These are phyloP conservation scores for Phytophthora meadii DNA, from an alignment of 352 stramenopile species.

Conservation along the genomic window DNA sequence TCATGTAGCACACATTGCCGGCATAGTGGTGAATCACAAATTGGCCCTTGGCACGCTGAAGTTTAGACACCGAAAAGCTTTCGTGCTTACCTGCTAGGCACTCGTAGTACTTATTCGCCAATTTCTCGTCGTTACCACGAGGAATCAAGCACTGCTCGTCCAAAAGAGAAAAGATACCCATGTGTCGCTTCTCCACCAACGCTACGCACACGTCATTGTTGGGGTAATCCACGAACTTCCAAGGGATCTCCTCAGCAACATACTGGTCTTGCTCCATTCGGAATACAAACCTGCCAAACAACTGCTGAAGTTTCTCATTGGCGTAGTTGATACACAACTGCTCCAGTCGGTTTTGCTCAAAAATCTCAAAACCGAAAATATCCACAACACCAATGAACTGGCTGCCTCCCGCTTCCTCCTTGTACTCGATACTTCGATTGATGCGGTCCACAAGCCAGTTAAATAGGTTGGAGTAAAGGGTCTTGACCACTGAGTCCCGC, in stretches of 20 bases:
- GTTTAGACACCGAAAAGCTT: constrained; percentile 71
- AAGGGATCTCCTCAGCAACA: constrained; percentile 86
- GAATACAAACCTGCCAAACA: constrained; percentile 86
- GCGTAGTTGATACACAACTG: constrained; percentile 91
- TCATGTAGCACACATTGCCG: constrained; percentile 84
- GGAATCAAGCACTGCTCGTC: constrained; percentile 90
- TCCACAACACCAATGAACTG: constrained; percentile 92
- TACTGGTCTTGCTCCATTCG: constrained; percentile 89
- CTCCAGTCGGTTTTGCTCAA: constrained; percentile 92
- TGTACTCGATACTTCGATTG: constrained; percentile 92
- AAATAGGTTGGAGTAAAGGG: constrained; percentile 90
- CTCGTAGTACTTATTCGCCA: constrained; percentile 88
- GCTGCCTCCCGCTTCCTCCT: constrained; percentile 54
- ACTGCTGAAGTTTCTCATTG: constrained; percentile 89
- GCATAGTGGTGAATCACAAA: constrained; percentile 92
- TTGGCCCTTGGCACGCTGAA: constrained; percentile 81
- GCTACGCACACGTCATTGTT: constrained; percentile 87
- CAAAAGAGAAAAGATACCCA: constrained; percentile 83
- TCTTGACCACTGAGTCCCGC: constrained; percentile 88
- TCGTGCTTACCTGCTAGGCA: constrained; percentile 58
- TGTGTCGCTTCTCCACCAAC: constrained; percentile 77
- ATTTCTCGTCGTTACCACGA: constrained; percentile 81
- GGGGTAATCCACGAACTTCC: constrained; percentile 88
- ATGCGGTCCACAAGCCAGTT: constrained; percentile 95
- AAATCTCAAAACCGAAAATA: constrained; percentile 93